phyloP scores from a whole-genome alignment of 1,284 basidiomycete genomes.

The Phellopilus nigrolimitatus region DNA sequence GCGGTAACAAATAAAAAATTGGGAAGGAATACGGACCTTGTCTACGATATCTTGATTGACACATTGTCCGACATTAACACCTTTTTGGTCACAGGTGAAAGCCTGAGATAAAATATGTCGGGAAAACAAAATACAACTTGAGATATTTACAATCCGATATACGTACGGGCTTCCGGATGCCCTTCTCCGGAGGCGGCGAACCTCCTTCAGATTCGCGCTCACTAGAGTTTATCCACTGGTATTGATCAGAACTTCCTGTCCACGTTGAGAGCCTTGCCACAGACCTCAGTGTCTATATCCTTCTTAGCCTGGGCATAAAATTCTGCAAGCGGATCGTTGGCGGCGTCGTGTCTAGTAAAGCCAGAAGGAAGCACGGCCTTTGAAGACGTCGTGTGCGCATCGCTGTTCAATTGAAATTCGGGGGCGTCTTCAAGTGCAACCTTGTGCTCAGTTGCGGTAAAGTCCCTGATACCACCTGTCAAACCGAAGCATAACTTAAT shows the following conservation, averaged over 20 bases:
- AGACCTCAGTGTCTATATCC: constrained; percentile 35
- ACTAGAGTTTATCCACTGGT: too few species aligned
- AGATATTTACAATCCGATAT: neutral
- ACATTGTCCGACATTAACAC: constrained; percentile 30
- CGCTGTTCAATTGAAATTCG: neutral
- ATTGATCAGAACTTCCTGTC: neutral
- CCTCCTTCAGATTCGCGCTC: neutral
- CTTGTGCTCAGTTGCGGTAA: neutral
- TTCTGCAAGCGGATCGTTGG: constrained; percentile 54
- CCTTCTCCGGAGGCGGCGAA: neutral
- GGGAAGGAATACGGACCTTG: constrained; percentile 40
- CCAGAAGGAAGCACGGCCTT: neutral
- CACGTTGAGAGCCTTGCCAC: neutral
- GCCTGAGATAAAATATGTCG: constrained; percentile 33
- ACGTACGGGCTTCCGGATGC: neutral
- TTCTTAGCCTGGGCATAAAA: constrained; percentile 55
- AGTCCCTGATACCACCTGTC: constrained; percentile 10
- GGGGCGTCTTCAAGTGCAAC: neutral
- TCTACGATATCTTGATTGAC: constrained; percentile 65
- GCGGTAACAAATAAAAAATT: neutral
- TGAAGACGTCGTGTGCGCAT: constrained; percentile 2
- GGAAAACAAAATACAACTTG: too few species aligned
- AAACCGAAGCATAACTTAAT: neutral
- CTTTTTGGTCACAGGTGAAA: constrained; percentile 56
- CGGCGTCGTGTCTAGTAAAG: neutral